Evolutionary conservation across 148 eudicot species (phyloP), one percentile per base, ranked within the genome.

Genomic region (Chenopodium formosanum): DNA sequence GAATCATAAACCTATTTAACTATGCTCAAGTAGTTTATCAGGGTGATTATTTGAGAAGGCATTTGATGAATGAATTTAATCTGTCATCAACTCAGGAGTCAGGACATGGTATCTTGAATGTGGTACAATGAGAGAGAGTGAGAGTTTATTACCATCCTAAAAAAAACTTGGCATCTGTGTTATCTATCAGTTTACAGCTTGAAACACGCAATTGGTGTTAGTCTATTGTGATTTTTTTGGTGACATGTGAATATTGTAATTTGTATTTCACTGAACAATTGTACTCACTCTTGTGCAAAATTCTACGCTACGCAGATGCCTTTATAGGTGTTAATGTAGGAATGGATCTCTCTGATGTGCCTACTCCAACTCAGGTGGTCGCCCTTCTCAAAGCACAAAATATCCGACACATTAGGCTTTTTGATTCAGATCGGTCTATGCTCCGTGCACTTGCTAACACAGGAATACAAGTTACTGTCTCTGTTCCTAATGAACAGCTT

Each of bases 241-340:
- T 17, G 22, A 56, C 4, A 1, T 16, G 65, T 82, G 60, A 27
- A 68, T 13, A 6, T 0, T 34, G 16, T 19, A 19, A 31, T n/a
- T 82, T 44, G 23, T 2, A 7, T 22, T 70, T 20, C 34, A n/a
- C 46, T 73, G 58, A 27, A 62, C 1, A 2, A 7, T 5, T 74
- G 23, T 12, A 48, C 40, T 46, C 23, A 47, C 16, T 11, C 13
- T 47, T 50, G 23, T 37, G 20, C 48, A 9, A 66, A 70, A 17
- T 74, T 52, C 52, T 77, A 40, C 58, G 50, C 22, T 81, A 22
- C 84, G 86, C 92, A 92, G 97, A 89, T 77, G 90, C 90, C 83
- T 91, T 88, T 80, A 72, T 95, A 58, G 98, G 98, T 32, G 96
- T 95, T 60, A 95, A 95, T 85, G 74, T 95, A 69, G 98, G 98